Conservation (phyloP, 2,329 filamentous ascomycete species). For the Colletotrichum spaethianum region DNA sequence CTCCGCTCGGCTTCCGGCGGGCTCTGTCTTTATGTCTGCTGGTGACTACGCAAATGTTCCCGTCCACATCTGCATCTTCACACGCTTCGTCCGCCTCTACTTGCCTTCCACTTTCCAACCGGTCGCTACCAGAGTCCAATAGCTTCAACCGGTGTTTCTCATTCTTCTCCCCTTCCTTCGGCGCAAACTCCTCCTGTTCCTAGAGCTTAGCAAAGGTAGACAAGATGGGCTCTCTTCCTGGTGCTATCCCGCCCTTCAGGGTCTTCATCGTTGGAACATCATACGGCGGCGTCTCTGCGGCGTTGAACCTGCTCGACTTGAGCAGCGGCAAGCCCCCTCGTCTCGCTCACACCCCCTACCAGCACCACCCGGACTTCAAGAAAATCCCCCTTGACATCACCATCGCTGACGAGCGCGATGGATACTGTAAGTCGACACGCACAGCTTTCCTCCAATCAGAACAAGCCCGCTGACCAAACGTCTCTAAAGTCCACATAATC, state of each 20-base stretch:
- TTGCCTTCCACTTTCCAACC: slow-evolving; percentile 18
- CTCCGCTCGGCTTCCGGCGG: slow-evolving; percentile 36
- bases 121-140: slow-evolving; percentile 13
- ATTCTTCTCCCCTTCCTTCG: not conserved
- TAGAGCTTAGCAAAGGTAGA: slow-evolving; percentile 5
- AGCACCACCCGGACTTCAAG: slow-evolving; percentile 57
- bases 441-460: slow-evolving; percentile 11
- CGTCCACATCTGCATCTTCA: slow-evolving; percentile 26
- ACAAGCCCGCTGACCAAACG: slow-evolving; percentile 13
- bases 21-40: slow-evolving; percentile 35
- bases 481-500: slow-evolving; percentile 77
- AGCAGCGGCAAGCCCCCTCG: slow-evolving; percentile 70
- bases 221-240: slow-evolving; percentile 42
- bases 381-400: slow-evolving; percentile 77
- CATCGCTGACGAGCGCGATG: slow-evolving; percentile 84
- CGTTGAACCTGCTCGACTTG: slow-evolving; percentile 77
- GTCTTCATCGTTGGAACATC: slow-evolving; percentile 80
- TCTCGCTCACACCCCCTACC: slow-evolving; percentile 53
- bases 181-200: not conserved
- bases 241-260: slow-evolving; percentile 57
- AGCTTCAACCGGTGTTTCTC: slow-evolving; percentile 10
- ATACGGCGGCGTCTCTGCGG: slow-evolving; percentile 78
- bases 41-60: slow-evolving; percentile 20
- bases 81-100: slow-evolving; percentile 22
- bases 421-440: slow-evolving; percentile 74